A percentile compares a stretch with the other conserved stretches of the same genome.
phyloP scores from a whole-genome alignment of 2,329 filamentous ascomycete genomes.

The Aspergillus novoparasiticus region DNA sequence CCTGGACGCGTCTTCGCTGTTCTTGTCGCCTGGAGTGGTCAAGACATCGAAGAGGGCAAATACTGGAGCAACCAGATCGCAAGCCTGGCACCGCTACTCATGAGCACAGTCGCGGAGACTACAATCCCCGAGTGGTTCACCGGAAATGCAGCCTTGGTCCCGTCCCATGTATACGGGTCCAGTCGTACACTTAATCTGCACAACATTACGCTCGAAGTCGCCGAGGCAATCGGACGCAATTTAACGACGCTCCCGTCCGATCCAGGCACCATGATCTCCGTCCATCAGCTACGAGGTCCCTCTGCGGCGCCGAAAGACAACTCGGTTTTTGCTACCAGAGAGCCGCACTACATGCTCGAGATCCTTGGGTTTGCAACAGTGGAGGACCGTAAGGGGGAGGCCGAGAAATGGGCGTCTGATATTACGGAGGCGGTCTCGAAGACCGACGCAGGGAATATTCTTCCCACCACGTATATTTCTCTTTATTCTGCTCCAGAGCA shows the following conservation, averaged over 20 bases:
- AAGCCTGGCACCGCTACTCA: slow-evolving; percentile 12
- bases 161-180: slow-evolving; percentile 6
- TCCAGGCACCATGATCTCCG: slow-evolving; percentile 15
- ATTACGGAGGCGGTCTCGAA: slow-evolving; percentile 9
- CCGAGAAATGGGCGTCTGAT: slow-evolving; percentile 15
- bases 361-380: slow-evolving; percentile 10
- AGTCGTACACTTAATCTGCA: slow-evolving; percentile 11
- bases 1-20: slow-evolving; percentile 14
- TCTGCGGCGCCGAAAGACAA: slow-evolving; percentile 10
- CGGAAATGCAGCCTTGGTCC: slow-evolving; percentile 6
- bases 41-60: slow-evolving; percentile 15
- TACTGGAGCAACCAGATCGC: slow-evolving; percentile 19
- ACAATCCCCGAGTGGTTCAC: slow-evolving; percentile 15
- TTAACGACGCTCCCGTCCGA: slow-evolving; percentile 7
- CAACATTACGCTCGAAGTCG: slow-evolving; percentile 10
- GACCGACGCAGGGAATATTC: slow-evolving; percentile 10
- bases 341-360: slow-evolving; percentile 27
- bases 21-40: slow-evolving; percentile 17
- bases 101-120: slow-evolving; percentile 18
- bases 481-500: background rate
- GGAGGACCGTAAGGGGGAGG: background rate
- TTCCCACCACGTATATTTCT: slow-evolving; percentile 23
- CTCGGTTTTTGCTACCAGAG: slow-evolving; percentile 19
- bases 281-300: slow-evolving; percentile 22
- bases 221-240: slow-evolving; percentile 9